Conservation (phyloP, 176 grass and related monocot species). For the Stipa capillata region DNA sequence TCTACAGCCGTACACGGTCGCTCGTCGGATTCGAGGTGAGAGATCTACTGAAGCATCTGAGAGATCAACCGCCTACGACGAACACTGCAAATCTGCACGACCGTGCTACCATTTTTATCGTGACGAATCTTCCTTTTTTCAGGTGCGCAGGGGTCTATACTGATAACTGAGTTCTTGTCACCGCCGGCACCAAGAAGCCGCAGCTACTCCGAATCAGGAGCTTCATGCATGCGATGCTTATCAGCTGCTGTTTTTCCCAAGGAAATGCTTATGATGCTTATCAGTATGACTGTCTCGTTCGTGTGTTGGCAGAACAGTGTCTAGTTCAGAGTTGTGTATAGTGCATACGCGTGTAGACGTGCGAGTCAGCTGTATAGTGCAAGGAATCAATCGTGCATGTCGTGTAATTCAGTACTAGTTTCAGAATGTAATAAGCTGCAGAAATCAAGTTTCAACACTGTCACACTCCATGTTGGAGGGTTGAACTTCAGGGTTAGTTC, state of each 20-base stretch:
- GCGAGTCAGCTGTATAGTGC: no score
- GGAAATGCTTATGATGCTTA: neutral
- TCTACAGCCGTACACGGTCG: constrained; percentile 49
- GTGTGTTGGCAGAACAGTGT: no score
- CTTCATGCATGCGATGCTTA: no score
- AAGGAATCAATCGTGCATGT: no score
- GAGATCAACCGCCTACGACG: neutral
- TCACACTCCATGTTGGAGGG: no score
- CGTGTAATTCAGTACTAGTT: neutral
- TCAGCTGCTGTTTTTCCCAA: no score
- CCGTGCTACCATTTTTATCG: neutral
- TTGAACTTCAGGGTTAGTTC: no score
- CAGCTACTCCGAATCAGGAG: neutral
- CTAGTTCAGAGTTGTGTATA: neutral
- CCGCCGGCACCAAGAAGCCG: neutral
- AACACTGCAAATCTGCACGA: no score
- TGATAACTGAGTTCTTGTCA: constrained; percentile 1
- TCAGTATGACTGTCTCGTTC: no score
- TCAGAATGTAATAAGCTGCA: constrained; percentile 8
- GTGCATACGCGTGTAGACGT: no score
- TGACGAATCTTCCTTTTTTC: neutral
- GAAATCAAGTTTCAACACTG: no score
- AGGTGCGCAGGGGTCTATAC: constrained; percentile 44
- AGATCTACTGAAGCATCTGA: neutral
- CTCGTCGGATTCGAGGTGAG: constrained; percentile 67